A percentile compares a stretch with the other conserved stretches of the same genome.
Evolutionary conservation across 306 rosid species (phyloP).

Genomic region (Notholithocarpus densiflorus): DNA sequence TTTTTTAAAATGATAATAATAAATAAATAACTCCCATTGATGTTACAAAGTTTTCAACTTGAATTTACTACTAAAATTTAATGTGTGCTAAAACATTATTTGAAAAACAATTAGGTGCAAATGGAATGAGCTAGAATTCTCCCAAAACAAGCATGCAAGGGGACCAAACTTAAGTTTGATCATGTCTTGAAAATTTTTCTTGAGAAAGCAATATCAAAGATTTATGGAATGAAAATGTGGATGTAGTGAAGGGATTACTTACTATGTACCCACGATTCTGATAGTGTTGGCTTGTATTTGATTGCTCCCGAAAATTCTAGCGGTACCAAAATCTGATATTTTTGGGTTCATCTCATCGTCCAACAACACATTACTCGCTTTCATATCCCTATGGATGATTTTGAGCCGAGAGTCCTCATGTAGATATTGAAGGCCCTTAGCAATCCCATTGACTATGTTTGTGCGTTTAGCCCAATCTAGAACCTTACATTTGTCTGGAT

Average conservation of each 20-base stretch:
- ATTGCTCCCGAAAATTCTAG: background rate
- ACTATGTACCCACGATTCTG: slow-evolving; percentile 8
- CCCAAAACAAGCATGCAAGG: no score
- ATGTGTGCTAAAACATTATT: no score
- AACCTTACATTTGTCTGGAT: background rate
- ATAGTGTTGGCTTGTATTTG: slow-evolving; percentile 2
- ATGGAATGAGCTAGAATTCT: no score
- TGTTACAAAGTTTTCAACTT: no score
- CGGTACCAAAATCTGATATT: slow-evolving; percentile 9
- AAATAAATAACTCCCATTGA: no score
- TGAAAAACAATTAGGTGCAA: no score
- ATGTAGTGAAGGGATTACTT: background rate
- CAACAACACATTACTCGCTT: background rate
- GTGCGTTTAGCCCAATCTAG: background rate
- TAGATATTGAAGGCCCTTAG: background rate
- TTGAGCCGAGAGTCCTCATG: slow-evolving; percentile 11
- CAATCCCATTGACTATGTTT: background rate
- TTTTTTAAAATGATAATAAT: no score
- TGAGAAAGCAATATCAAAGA: no score
- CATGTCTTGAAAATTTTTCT: no score
- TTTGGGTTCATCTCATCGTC: background rate
- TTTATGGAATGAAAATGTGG: background rate
- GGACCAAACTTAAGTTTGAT: no score
- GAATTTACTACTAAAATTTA: no score
- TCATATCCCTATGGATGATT: slow-evolving; percentile 1